phyloP scores from a whole-genome alignment of 2,329 filamentous ascomycete genomes.

The Talaromyces atroroseus region DNA sequence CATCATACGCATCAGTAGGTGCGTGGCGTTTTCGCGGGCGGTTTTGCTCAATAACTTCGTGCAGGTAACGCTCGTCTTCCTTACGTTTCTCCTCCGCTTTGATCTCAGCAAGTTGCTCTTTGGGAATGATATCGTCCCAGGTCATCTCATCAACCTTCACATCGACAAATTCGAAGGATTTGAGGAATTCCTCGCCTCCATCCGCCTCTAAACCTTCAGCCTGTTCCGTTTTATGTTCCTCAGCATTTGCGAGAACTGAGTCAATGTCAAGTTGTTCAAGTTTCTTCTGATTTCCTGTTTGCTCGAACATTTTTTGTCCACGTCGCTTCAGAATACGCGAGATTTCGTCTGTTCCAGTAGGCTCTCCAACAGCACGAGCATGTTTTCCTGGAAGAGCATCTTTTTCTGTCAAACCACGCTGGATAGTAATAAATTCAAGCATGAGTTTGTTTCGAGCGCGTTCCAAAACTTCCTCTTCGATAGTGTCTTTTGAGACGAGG shows the following conservation, averaged over 20 bases:
- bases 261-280: conserved; percentile 97
- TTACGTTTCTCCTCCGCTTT: conserved; percentile 84
- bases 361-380: conserved; percentile 65
- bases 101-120: conserved; percentile 81
- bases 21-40: conserved; percentile 69
- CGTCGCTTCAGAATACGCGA: conserved; percentile 94
- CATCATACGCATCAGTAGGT: conserved; percentile 48
- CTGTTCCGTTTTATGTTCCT: conserved; percentile 93
- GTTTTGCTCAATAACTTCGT: conserved; percentile 75
- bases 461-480: conserved; percentile 96
- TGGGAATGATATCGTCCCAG: conserved; percentile 98
- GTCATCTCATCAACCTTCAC: conserved; percentile 90
- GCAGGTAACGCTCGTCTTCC: conserved; percentile 75
- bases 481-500: conserved; percentile 94
- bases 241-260: conserved; percentile 90
- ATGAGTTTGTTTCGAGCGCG: conserved; percentile 95
- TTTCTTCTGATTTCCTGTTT: conserved; percentile 92
- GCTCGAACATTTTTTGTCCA: conserved; percentile 99
- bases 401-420: conserved; percentile 93
- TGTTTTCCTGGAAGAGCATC: conserved; percentile 78
- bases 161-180: conserved; percentile 85
- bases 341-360: conserved; percentile 88
- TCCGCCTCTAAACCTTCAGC: conserved; percentile 91
- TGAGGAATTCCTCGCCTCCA: conserved; percentile 93
- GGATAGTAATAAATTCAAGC: conserved; percentile 94